These are phyloP conservation scores for Obelidium mucronatum DNA, from an alignment of 192 early-diverging fungal species.

Conservation along the genomic window DNA sequence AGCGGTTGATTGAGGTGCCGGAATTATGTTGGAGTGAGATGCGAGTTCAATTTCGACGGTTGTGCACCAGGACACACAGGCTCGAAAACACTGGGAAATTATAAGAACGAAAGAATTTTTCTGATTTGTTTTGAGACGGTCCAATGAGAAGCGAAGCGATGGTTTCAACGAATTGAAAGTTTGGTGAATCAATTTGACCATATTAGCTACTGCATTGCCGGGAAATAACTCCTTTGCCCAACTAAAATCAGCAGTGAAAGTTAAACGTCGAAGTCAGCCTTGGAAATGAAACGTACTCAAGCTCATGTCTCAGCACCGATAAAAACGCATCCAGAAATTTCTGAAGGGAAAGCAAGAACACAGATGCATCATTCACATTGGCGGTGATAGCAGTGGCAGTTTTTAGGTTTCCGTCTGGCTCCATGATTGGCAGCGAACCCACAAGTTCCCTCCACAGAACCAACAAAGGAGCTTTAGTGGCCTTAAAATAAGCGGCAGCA, in stretches of 20 bases:
- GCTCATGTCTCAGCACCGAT: background rate
- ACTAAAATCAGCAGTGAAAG: conserved; percentile 35
- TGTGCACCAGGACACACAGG: conserved; percentile 19
- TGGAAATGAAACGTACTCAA: background rate
- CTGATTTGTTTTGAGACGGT: conserved; percentile 13
- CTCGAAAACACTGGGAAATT: background rate
- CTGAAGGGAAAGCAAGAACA: conserved; percentile 46
- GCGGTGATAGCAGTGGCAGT: background rate
- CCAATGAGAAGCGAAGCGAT: conserved; percentile 26
- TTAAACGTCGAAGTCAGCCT: too few relatives aligned
- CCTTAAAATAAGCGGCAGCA: conserved; percentile 64
- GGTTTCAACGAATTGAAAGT: conserved; percentile 40
- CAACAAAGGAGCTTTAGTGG: conserved; percentile 52
- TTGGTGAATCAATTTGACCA: conserved; percentile 47
- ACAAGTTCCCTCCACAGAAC: conserved; percentile 56
- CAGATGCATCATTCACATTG: conserved; percentile 22
- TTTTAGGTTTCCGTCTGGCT: too few relatives aligned
- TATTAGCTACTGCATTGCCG: conserved; percentile 4
- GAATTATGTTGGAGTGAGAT: background rate
- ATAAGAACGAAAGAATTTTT: background rate
- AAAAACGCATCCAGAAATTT: conserved; percentile 55
- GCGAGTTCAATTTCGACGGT: conserved; percentile 1
- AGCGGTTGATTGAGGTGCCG: background rate
- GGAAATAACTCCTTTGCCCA: conserved; percentile 29
- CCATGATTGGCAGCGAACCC: too few relatives aligned